Conservation (phyloP, 2,329 filamentous ascomycete species). For the Hypoxylon sp. region DNA sequence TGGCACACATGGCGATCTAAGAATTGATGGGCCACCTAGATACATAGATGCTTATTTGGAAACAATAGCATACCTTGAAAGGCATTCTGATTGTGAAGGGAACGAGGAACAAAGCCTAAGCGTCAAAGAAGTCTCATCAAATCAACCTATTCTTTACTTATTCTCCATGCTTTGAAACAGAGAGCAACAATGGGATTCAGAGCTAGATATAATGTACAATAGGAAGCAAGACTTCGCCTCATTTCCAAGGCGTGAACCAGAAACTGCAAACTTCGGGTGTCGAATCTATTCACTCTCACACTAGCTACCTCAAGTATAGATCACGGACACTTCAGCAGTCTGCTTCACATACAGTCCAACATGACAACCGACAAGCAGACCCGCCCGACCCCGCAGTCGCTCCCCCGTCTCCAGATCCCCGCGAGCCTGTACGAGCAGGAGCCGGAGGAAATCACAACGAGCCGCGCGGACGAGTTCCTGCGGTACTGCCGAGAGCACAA, state of each 20-base stretch:
- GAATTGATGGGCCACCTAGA: no score
- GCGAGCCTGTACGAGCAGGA: not conserved
- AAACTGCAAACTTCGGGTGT: not conserved
- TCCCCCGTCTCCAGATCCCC: constrained; percentile 21
- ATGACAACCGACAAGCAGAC: constrained; percentile 3
- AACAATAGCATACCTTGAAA: no score
- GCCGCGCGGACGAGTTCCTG: constrained; percentile 13
- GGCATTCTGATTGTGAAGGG: no score
- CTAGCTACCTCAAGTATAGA: not conserved
- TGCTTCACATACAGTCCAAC: not conserved
- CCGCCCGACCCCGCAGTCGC: constrained; percentile 20
- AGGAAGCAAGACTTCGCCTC: not conserved
- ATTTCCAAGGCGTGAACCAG: not conserved
- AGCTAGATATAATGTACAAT: not conserved
- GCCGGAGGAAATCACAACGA: constrained; percentile 29
- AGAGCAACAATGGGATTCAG: not conserved
- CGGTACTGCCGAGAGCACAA: constrained; percentile 11
- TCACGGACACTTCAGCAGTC: not conserved
- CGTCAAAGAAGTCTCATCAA: not conserved
- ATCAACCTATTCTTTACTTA: not conserved
- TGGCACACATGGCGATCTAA: no score
- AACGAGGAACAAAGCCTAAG: not conserved
- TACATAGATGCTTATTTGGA: no score
- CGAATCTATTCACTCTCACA: not conserved
- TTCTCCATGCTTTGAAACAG: not conserved